Conservation (phyloP, 352 stramenopile species). For the Peronospora farinosa region DNA sequence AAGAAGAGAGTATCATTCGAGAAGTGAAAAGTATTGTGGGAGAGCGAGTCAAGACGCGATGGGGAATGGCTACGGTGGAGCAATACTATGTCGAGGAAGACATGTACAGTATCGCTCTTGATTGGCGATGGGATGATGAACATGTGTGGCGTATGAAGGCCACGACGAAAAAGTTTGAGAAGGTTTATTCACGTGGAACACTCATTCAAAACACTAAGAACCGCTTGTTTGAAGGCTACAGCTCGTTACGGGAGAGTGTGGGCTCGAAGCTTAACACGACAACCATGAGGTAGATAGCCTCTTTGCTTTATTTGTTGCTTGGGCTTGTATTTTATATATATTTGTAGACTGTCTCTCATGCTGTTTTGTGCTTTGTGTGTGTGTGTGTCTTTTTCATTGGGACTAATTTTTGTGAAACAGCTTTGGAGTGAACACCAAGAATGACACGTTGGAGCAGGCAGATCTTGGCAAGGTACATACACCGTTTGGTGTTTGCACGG, state of each 20-base stretch:
- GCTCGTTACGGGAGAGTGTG: conserved; percentile 57
- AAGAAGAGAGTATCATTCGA: conserved; percentile 56
- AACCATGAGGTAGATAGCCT: conserved; percentile 32
- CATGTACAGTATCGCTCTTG: conserved; percentile 84
- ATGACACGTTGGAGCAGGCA: conserved; percentile 19
- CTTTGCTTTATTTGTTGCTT: conserved; percentile 15
- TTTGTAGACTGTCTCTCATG: conserved; percentile 27
- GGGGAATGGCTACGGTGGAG: conserved; percentile 78
- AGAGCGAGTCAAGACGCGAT: conserved; percentile 78
- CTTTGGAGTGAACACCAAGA: conserved; percentile 20
- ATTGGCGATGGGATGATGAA: conserved; percentile 86
- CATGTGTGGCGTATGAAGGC: conserved; percentile 87
- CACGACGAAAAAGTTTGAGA: conserved; percentile 87
- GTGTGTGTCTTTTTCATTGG: too few relatives aligned
- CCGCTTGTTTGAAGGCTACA: conserved; percentile 71
- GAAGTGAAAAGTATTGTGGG: conserved; percentile 83
- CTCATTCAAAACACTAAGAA: conserved; percentile 82
- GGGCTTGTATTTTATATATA: conserved; percentile 13
- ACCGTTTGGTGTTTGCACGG: conserved; percentile 42
- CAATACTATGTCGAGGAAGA: conserved; percentile 83
- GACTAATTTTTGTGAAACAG: conserved; percentile 14
- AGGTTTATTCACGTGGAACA: conserved; percentile 49
- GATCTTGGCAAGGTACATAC: conserved; percentile 42
- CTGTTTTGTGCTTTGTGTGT: conserved; percentile 17
- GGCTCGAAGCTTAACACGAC: conserved; percentile 56